Evolutionary conservation across 345 rosid genomes (phyloP), one percentile per base, ranked within the genome.

Genomic region (Orychophragmus violaceus): DNA sequence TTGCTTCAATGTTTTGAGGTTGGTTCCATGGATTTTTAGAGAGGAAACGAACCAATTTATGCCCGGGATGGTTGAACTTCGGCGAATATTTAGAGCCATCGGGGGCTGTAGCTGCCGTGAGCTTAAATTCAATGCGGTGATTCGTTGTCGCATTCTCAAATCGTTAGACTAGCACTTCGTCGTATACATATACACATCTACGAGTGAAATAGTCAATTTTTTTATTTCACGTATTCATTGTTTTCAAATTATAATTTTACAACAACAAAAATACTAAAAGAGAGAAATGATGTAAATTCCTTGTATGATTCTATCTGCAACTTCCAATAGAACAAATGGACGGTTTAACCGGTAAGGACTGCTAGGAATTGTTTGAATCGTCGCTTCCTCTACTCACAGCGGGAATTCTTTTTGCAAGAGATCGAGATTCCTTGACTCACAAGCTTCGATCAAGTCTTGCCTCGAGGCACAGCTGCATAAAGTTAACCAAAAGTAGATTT

Each of bases 371-470:
- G 33, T 41, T 63, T 33, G 36, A 51, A 28, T 25, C 30, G 14
- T 42, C 16, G 28, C 14, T 68, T 70, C 23, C 23, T 60, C 52
- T 39, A 72, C 62, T 81, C 81, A 90, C 18, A 94, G 82, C 1
- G 96, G 99, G 77, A 94, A 94, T 62, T 87, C 96, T 74, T 85
- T 88, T 77, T 87, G 96, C 42, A 94, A 85, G 56, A 82, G 51
- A 67, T 94, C 96, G 5, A 94, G 88, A 77, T 88, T 94, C 76
- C 96, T 88, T 10, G 96, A 75, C 81, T 94, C 92, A 45, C 99
- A 94, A 68, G 92, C 95, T 76, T 82, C 90, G 62, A 94, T 42
- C 84, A 94, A 75, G 81, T 94, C 99, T 19, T 79, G 80, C 78
- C 96, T 78, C 6, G 90, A 83, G 54, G 90, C 95, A 72, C 86